Evolutionary conservation across 108 stramenopile genomes (phyloP).

Genomic region (Pseudonitzschia multiseries): DNA sequence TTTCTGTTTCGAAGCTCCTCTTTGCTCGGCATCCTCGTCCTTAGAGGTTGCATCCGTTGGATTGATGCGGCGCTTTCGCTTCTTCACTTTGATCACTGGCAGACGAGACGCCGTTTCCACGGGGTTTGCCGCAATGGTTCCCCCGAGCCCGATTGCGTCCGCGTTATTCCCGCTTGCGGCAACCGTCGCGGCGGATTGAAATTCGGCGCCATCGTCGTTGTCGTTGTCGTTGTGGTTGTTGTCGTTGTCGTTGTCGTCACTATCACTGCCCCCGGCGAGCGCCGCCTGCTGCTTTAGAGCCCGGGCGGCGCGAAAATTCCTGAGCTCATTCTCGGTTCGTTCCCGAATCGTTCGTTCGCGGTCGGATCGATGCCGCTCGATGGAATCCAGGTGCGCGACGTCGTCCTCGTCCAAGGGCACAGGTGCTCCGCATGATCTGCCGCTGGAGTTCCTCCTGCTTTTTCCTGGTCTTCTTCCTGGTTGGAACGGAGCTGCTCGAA

Average conservation of each 20-base stretch:
- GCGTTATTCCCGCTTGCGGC: neutral
- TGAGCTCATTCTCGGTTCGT: slow-evolving; percentile 61
- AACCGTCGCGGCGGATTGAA: neutral
- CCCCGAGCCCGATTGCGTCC: slow-evolving; percentile 24
- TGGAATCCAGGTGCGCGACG: slow-evolving; percentile 71
- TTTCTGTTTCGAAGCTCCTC: neutral
- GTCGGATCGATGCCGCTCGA: slow-evolving; percentile 49
- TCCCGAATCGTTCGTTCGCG: slow-evolving; percentile 44
- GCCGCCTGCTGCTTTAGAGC: slow-evolving; percentile 43
- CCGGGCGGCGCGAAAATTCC: slow-evolving; percentile 68
- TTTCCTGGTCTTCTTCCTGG: slow-evolving; percentile 68
- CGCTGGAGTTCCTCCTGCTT: slow-evolving; percentile 65
- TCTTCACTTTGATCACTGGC: slow-evolving; percentile 35
- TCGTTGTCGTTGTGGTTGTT: neutral
- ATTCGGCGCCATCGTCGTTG: slow-evolving; percentile 14
- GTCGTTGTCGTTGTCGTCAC: slow-evolving; percentile 20
- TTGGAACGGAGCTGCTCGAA: slow-evolving; percentile 86
- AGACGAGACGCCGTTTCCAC: neutral
- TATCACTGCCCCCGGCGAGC: slow-evolving; percentile 10
- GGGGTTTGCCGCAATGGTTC: neutral
- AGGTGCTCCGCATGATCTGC: slow-evolving; percentile 67
- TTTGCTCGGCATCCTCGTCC: slow-evolving; percentile 1
- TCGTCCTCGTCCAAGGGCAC: slow-evolving; percentile 82
- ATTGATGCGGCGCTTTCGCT: slow-evolving; percentile 26
- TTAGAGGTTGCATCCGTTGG: slow-evolving; percentile 1